Percentiles rank a stretch among this genome's conserved stretches.
These are phyloP conservation scores for Colletotrichum siamense DNA, from an alignment of 2,329 filamentous ascomycete genomes.

Conservation along the genomic window DNA sequence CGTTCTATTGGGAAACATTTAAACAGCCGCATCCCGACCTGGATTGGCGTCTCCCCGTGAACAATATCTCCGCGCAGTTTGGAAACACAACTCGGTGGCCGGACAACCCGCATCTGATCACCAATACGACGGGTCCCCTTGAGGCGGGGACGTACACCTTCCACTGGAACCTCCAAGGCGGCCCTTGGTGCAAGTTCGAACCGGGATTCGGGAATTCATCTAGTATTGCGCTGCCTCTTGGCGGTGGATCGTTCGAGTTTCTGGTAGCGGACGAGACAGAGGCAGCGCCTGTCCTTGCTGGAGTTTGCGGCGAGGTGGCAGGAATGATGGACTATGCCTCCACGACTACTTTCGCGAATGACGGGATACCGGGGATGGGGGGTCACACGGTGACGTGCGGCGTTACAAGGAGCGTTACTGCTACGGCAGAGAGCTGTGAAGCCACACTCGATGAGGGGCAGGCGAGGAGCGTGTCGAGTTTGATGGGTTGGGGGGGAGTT, in stretches of 20 bases:
- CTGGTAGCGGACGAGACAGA: background rate
- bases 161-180: background rate
- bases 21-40: background rate
- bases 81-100: background rate
- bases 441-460: background rate
- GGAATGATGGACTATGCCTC: background rate
- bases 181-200: background rate
- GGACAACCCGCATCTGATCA: background rate
- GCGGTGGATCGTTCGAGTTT: background rate
- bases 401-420: background rate
- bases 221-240: background rate
- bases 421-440: background rate
- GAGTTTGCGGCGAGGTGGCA: background rate
- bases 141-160: background rate
- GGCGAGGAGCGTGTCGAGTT: constrained; percentile 3
- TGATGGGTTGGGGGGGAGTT: background rate
- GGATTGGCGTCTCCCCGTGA: background rate
- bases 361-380: background rate
- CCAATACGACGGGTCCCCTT: background rate
- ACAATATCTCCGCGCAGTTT: background rate
- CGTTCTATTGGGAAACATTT: background rate
- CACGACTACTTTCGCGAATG: background rate
- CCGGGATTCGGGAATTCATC: background rate
- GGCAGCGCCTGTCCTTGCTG: constrained; percentile 1
- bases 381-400: background rate